Percentiles rank a stretch among this genome's conserved stretches.
Evolutionary conservation across 2,329 filamentous ascomycete species (phyloP).

Genomic region (Aspergillus sp.): DNA sequence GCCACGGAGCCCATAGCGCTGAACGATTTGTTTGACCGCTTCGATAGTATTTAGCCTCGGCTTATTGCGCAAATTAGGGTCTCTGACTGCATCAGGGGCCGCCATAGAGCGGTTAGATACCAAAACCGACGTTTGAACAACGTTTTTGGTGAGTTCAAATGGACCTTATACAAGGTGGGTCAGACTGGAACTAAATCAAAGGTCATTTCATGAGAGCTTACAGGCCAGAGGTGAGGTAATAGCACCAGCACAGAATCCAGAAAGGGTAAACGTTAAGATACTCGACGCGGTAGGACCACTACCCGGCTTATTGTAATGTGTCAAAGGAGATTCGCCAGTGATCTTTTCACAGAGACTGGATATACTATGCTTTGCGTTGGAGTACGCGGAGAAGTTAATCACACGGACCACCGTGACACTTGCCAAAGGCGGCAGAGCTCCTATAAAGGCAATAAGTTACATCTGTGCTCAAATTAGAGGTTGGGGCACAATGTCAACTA

Average conservation of each 20-base stretch:
- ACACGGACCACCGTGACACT: conserved; percentile 42
- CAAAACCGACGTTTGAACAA: conserved; percentile 43
- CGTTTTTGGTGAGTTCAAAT: conserved; percentile 44
- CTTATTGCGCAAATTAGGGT: conserved; percentile 29
- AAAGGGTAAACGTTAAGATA: conserved; percentile 36
- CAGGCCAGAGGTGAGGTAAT: conserved; percentile 39
- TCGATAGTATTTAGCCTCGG: conserved; percentile 37
- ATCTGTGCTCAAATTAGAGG: neutral
- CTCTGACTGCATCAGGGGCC: conserved; percentile 25
- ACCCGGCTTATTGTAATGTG: conserved; percentile 35
- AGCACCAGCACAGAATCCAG: conserved; percentile 38
- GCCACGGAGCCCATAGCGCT: conserved; percentile 37
- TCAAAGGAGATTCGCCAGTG: conserved; percentile 37
- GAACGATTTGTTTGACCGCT: conserved; percentile 38
- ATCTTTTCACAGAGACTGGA: conserved; percentile 33
- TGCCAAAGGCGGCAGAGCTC: conserved; percentile 38
- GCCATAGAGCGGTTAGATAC: conserved; percentile 37
- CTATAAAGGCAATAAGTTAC: conserved; percentile 14
- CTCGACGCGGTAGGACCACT: conserved; percentile 37
- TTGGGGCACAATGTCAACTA: conserved; percentile 6
- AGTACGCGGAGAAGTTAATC: conserved; percentile 42
- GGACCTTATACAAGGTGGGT: conserved; percentile 27
- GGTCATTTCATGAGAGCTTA: conserved; percentile 19
- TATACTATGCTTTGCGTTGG: conserved; percentile 35
- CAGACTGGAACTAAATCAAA: neutral